Evolutionary conservation across 2,329 filamentous ascomycete genomes (phyloP).

Genomic region (Hortaea sp.): DNA sequence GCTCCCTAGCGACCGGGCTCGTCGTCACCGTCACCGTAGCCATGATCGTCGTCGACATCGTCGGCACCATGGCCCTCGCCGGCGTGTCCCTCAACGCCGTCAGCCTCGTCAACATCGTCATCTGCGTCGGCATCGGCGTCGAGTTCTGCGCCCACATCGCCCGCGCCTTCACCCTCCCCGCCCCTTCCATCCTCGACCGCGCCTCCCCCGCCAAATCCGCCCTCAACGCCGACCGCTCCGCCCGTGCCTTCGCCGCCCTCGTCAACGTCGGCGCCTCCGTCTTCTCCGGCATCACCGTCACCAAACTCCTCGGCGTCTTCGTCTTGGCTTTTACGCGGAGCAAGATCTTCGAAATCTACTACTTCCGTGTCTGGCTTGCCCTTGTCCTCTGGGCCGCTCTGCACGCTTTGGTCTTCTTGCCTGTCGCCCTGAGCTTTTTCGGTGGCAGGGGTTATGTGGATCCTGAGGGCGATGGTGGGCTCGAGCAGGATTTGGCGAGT

Average conservation of each 20-base stretch:
- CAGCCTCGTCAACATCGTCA: conserved; percentile 89
- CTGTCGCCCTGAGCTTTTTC: conserved; percentile 74
- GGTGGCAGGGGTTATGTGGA: conserved; percentile 83
- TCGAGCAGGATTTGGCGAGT: conserved; percentile 79
- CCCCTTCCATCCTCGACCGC: conserved; percentile 67
- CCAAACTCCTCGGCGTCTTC: conserved; percentile 82
- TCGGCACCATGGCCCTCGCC: conserved; percentile 85
- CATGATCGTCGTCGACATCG: conserved; percentile 91
- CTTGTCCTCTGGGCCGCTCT: conserved; percentile 80
- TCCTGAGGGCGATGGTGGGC: conserved; percentile 72
- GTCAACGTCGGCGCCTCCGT: conserved; percentile 93
- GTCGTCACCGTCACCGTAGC: conserved; percentile 78
- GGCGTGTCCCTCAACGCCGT: conserved; percentile 89
- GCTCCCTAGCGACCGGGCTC: conserved; percentile 69
- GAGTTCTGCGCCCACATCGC: conserved; percentile 98
- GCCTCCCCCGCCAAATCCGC: conserved; percentile 35
- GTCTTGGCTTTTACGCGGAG: conserved; percentile 90
- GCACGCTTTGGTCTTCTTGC: conserved; percentile 84
- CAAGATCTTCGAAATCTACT: conserved; percentile 99
- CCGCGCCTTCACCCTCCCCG: conserved; percentile 90
- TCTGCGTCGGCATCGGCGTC: conserved; percentile 90
- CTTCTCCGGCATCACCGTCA: conserved; percentile 91
- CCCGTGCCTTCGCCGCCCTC: conserved; percentile 81
- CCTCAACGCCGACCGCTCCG: conserved; percentile 53
- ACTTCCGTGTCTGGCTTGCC: conserved; percentile 92